Base-by-base conservation (phyloP, 371 early-diverging fungal species). In the Mucor piriformis region DNA sequence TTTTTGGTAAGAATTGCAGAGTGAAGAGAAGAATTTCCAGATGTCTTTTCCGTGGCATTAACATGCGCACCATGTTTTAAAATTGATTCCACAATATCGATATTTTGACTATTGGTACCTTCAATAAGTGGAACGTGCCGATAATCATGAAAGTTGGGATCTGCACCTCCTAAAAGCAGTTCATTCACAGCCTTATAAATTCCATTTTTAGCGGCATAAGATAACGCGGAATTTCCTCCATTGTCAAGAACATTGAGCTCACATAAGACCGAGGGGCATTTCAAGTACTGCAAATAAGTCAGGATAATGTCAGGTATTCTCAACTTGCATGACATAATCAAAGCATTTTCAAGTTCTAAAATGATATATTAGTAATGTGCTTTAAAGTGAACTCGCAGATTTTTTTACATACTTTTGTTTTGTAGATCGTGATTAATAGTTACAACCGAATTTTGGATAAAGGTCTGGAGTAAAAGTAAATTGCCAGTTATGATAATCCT, bases 1-100 rank as follows among this genome's bases (percentile, higher is more conserved):
- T 77, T 81, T 48, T 73, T 64, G 1, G 63, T 54, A 13, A 61
- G 25, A 3, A 81, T 79, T n/a, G 83, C 82, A 52, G 64, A 47
- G 44, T 85, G 85, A 4, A 87, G 47, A 13, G 75, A 67, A 12
- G 64, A 69, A 23, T 59, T 62, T 35, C 71, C 75, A 24, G 51
- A 5, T 2, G 15, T n/a, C 35, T 72, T 67, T 3, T 21, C 34
- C 20, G 37, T 38, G 18, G 15, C 11, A 13, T 70, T 47, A 38
- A 58, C 12, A 6, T 1, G 1, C 2, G 73, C 73, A 8, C 67
- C 64, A 18, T 52, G 12, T 7, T 63, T 11, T 3, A 76, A 21
- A 3, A 76, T 38, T 13, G 43, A 6, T 11, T 61, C 6, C 2
- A 70, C 50, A 4, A 58, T 5, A 4, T 68, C 50, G 13, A 68